These are phyloP conservation scores for Parietaria judaica DNA, from an alignment of 306 rosid species.

Conservation along the genomic window DNA sequence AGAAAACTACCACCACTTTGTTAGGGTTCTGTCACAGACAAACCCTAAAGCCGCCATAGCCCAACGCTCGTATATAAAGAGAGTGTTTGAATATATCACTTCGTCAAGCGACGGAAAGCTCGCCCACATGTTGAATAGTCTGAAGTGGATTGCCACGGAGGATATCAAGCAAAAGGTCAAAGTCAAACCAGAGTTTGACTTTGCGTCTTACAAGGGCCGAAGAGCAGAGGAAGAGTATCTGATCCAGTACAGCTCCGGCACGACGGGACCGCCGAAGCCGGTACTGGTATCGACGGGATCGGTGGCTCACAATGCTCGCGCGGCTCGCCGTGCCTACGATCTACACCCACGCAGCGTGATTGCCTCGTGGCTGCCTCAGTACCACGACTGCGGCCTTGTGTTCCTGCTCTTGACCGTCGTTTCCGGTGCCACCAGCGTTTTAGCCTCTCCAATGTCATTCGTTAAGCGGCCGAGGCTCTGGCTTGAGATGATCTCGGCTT, in stretches of 20 bases:
- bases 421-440: slow-evolving; percentile 55
- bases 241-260: slow-evolving; percentile 80
- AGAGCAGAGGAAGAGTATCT: slow-evolving; percentile 41
- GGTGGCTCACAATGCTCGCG: slow-evolving; percentile 66
- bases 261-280: slow-evolving; percentile 66
- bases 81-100: slow-evolving; percentile 28
- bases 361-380: slow-evolving; percentile 84
- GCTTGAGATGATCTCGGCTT: slow-evolving; percentile 56
- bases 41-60: slow-evolving; percentile 81
- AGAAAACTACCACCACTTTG: slow-evolving; percentile 45
- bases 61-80: slow-evolving; percentile 33
- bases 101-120: slow-evolving; percentile 23
- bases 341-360: slow-evolving; percentile 57
- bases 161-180: slow-evolving; percentile 16
- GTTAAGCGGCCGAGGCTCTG: slow-evolving; percentile 55
- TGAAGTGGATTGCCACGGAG: slow-evolving; percentile 46
- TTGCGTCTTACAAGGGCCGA: slow-evolving; percentile 37
- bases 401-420: slow-evolving; percentile 60
- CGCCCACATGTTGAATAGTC: slow-evolving; percentile 23
- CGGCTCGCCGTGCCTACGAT: slow-evolving; percentile 64
- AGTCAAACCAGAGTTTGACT: not conserved
- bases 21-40: slow-evolving; percentile 51
- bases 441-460: slow-evolving; percentile 51
- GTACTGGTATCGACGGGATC: slow-evolving; percentile 69
- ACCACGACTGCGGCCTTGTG: slow-evolving; percentile 82